Conservation (phyloP, 768 basidiomycete genomes). For the Hygrophoropsis aurantiaca region DNA sequence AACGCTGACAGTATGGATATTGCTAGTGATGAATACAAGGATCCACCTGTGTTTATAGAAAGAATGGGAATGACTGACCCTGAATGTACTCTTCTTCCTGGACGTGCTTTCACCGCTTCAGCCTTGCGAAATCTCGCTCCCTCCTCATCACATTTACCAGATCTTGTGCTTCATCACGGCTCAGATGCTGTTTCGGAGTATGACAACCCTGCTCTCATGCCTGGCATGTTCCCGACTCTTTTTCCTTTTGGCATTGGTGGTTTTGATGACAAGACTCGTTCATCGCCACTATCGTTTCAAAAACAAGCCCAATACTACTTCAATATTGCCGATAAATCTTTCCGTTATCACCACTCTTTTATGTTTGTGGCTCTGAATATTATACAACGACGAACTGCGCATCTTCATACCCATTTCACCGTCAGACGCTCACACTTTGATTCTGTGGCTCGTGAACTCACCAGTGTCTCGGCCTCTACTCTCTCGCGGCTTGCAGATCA, state of each 20-base stretch:
- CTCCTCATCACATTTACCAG: conserved; percentile 5
- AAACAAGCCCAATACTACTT: conserved; percentile 24
- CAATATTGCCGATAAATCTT: conserved; percentile 13
- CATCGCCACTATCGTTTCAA: conserved; percentile 12
- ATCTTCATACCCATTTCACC: conserved; percentile 23
- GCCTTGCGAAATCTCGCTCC: conserved; percentile 22
- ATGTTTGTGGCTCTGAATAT: conserved; percentile 29
- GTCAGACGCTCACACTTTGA: conserved; percentile 12
- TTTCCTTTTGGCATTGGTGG: conserved; percentile 32
- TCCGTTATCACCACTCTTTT: conserved; percentile 23
- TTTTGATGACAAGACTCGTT: conserved; percentile 20
- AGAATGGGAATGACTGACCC: conserved; percentile 31
- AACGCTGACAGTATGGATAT: too few species aligned
- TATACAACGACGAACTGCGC: conserved; percentile 18
- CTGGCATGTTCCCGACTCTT: conserved; percentile 29
- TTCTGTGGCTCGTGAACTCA: conserved; percentile 10
- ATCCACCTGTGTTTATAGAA: conserved; percentile 24
- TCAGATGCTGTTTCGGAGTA: conserved; percentile 26
- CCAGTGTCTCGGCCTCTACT: conserved; percentile 1
- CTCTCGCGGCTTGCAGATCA: conserved; percentile 4
- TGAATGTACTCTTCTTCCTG: conserved; percentile 18
- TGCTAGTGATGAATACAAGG: not conserved
- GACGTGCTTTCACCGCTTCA: conserved; percentile 18
- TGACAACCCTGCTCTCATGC: conserved; percentile 29
- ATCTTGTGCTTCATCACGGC: conserved; percentile 21